Evolutionary conservation across 257 asterid genomes (phyloP).

Genomic region (Cynanchum wilfordii): DNA sequence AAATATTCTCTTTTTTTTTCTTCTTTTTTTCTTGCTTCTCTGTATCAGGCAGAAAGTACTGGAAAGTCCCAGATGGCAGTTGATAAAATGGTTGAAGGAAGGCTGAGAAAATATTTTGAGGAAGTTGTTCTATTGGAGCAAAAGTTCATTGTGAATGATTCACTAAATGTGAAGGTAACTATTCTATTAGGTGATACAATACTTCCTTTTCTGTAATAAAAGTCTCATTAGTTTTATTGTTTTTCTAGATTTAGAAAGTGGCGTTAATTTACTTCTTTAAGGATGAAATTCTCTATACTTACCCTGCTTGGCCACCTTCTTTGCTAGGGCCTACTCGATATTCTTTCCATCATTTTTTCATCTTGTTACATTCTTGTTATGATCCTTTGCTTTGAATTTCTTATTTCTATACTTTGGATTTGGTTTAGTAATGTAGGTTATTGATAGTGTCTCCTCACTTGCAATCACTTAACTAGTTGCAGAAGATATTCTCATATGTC

Average conservation of each 20-base stretch:
- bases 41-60: slow-evolving; percentile 74
- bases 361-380: not conserved
- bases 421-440: not conserved
- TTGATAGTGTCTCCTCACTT: not conserved
- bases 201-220: not conserved
- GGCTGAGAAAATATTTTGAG: slow-evolving; percentile 81
- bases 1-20: not conserved
- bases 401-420: not conserved
- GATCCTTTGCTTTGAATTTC: not conserved
- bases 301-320: not conserved
- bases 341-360: not conserved
- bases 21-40: slow-evolving; percentile 5
- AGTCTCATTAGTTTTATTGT: not conserved
- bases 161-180: slow-evolving; percentile 30
- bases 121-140: slow-evolving; percentile 97
- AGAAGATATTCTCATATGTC: not conserved
- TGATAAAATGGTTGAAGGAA: slow-evolving; percentile 94
- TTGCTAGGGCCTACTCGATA: not conserved
- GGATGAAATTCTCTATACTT: not conserved
- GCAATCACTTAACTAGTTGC: not conserved
- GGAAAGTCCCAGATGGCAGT: slow-evolving; percentile 85
- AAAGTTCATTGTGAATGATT: slow-evolving; percentile 74
- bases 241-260: not conserved
- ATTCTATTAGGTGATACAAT: slow-evolving; percentile 5
- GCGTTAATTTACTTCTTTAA: not conserved